Conservation (phyloP, 129 eudicot genomes). For the Pulicaria dysenterica region DNA sequence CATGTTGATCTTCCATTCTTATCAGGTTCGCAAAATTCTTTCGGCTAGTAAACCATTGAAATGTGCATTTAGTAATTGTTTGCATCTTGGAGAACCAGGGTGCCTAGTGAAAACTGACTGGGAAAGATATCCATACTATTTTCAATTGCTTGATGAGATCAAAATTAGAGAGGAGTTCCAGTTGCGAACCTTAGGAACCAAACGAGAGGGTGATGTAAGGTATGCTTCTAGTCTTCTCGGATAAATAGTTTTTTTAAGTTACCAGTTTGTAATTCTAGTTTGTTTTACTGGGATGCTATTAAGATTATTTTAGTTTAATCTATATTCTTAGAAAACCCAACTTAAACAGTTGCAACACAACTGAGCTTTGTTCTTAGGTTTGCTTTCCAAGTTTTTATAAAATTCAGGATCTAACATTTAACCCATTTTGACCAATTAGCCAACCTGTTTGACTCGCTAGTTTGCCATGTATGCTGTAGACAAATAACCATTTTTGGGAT, state of each 20-base stretch:
- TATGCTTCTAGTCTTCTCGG: slow-evolving; percentile 26
- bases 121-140: slow-evolving; percentile 83
- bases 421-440: not conserved
- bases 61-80: slow-evolving; percentile 79
- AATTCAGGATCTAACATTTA: too few relatives aligned
- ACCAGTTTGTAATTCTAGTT: not conserved
- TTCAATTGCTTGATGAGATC: slow-evolving; percentile 87
- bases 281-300: too few relatives aligned
- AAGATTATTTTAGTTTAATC: too few relatives aligned
- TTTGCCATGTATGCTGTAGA: not conserved
- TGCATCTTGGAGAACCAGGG: slow-evolving; percentile 89
- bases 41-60: slow-evolving; percentile 47
- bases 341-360: too few relatives aligned
- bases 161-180: slow-evolving; percentile 83
- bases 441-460: not conserved
- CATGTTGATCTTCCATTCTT: slow-evolving; percentile 5
- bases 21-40: slow-evolving; percentile 67
- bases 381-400: too few relatives aligned
- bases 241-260: not conserved
- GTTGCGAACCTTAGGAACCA: slow-evolving; percentile 79
- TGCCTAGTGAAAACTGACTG: slow-evolving; percentile 75
- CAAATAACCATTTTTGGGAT: not conserved
- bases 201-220: slow-evolving; percentile 94
- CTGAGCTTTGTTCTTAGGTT: too few relatives aligned
- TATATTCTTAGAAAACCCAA: not conserved